Conservation (phyloP, 352 stramenopile species). For the Pythium scleroteichum region DNA sequence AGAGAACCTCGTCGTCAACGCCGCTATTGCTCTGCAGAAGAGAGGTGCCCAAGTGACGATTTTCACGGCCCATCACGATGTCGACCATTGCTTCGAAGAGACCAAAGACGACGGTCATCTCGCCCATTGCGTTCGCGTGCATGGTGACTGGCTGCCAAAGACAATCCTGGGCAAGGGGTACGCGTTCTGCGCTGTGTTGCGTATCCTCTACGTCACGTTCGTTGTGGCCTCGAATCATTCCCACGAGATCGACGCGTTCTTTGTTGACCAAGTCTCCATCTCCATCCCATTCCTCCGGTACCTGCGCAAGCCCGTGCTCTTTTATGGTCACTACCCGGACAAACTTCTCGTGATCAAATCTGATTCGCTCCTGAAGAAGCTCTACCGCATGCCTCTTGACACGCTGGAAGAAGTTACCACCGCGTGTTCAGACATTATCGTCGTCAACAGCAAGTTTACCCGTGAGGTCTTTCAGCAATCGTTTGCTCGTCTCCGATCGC, state of each 20-base stretch:
- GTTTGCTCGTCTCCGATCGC: slow-evolving; percentile 76
- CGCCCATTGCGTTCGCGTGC: slow-evolving; percentile 79
- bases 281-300: slow-evolving; percentile 76
- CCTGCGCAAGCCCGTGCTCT: slow-evolving; percentile 89
- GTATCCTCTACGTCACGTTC: slow-evolving; percentile 93
- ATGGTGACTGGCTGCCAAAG: slow-evolving; percentile 94
- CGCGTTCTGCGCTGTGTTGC: slow-evolving; percentile 92
- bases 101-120: slow-evolving; percentile 82
- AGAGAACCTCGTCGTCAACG: slow-evolving; percentile 94
- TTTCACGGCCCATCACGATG: slow-evolving; percentile 96
- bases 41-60: slow-evolving; percentile 87
- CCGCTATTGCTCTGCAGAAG: slow-evolving; percentile 85
- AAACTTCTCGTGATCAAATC: slow-evolving; percentile 90
- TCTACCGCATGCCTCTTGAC: slow-evolving; percentile 94
- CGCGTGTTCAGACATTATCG: slow-evolving; percentile 89
- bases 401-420: slow-evolving; percentile 91
- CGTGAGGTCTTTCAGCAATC: slow-evolving; percentile 84
- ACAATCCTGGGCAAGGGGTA: slow-evolving; percentile 88
- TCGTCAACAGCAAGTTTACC: slow-evolving; percentile 98
- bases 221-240: slow-evolving; percentile 41
- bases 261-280: slow-evolving; percentile 84
- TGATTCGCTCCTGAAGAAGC: slow-evolving; percentile 62
- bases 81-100: slow-evolving; percentile 95
- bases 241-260: slow-evolving; percentile 67
- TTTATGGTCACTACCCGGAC: slow-evolving; percentile 99